phyloP scores from a whole-genome alignment of 306 rosid species.

The Myrica gale region DNA sequence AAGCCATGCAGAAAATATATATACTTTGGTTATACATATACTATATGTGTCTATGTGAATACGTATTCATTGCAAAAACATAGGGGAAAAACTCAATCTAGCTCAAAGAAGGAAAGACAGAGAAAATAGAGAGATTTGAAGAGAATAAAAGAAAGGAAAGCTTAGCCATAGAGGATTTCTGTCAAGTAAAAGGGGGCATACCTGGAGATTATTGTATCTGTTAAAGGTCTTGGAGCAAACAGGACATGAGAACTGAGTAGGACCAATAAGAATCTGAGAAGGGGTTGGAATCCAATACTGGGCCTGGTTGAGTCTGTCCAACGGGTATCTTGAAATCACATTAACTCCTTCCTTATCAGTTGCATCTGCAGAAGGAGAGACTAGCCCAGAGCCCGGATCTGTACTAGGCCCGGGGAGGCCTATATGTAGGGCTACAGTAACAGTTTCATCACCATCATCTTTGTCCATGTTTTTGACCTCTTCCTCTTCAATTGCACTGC shows the following conservation, averaged over 20 bases:
- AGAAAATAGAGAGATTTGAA: neutral
- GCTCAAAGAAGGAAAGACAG: neutral
- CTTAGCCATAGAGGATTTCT: neutral
- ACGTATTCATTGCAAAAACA: neutral
- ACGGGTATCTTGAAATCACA: slow-evolving; percentile 36
- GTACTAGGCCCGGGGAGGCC: slow-evolving; percentile 57
- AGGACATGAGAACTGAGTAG: slow-evolving; percentile 76
- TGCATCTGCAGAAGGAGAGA: slow-evolving; percentile 26
- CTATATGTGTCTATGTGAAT: neutral
- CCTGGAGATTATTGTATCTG: slow-evolving; percentile 93
- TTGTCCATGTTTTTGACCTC: slow-evolving; percentile 17
- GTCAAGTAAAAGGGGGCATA: slow-evolving; percentile 15
- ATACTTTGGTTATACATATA: neutral
- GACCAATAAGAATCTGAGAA: slow-evolving; percentile 83
- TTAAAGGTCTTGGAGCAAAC: slow-evolving; percentile 80
- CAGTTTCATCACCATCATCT: slow-evolving; percentile 22
- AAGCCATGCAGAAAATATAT: slow-evolving; percentile 22
- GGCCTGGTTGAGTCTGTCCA: slow-evolving; percentile 45
- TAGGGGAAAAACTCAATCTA: neutral
- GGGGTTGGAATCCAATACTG: slow-evolving; percentile 89
- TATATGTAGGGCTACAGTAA: slow-evolving; percentile 53
- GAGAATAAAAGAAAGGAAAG: neutral
- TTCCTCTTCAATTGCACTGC: neutral
- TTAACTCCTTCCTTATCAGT: slow-evolving; percentile 22
- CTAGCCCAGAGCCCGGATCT: slow-evolving; percentile 31